Evolutionary conservation across 305 asterid genomes (phyloP), one percentile per base, ranked within the genome.

Genomic region (Fraxinus angustifolia): DNA sequence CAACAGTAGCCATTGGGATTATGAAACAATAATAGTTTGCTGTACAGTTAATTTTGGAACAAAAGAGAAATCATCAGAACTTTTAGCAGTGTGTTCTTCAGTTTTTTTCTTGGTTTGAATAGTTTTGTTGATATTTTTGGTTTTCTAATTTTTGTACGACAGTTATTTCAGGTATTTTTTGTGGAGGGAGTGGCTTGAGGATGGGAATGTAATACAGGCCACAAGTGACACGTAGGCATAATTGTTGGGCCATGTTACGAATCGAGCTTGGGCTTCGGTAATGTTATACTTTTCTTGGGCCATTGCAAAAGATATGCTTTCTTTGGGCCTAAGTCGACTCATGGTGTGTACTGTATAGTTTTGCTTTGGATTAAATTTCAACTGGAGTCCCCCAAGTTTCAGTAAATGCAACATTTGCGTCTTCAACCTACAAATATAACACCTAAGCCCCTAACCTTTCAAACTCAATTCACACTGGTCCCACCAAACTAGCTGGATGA

Each of bases 121-220:
- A 60, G 65, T 82, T 78, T 78, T n/a, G 45, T 58, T 23, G 28
- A 16, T 79, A 1, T 21, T 67, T 72, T 60, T 58, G 53, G 3
- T 0, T 33, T 60, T 82, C 30, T 48, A 3, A 28, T 50, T 76
- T 53, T 30, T 5, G 36, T 6, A 2, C 79, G 90, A 75, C 89
- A 48, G 91, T 87, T 89, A 83, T 81, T 82, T 87, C 77, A 83
- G 91, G 89, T 91, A 82, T 79, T 93, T 84, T 92, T 79, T 91
- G 97, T 92, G 97, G 97, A 86, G 92, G 89, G 82, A 89, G 87
- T 40, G 70, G 80, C 8, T 78, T 38, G 11, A 53, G 82, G 90
- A 86, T 82, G 77, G 78, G 83, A 77, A n/a, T 1, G 10, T 7
- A 79, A 82, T 84, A 70, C 30, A 53, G 81, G 83, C 95, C 95